phyloP scores from a whole-genome alignment of 257 asterid species.

The Primulina tabacum region DNA sequence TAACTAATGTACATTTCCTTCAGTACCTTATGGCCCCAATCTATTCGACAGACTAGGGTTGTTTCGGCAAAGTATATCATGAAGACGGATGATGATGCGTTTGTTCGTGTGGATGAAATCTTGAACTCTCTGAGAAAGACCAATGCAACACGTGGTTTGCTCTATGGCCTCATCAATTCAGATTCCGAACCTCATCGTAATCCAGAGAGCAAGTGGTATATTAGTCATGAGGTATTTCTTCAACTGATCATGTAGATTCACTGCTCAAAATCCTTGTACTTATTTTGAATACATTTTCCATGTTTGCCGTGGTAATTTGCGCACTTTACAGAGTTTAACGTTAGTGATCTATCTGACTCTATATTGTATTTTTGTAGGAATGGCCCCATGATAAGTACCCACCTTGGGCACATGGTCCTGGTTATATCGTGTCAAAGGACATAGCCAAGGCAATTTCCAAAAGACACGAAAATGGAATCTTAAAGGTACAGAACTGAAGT shows the following conservation, averaged over 20 bases:
- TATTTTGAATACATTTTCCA: background rate
- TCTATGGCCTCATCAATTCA: slow-evolving; percentile 85
- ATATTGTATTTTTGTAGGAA: slow-evolving; percentile 47
- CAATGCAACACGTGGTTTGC: slow-evolving; percentile 63
- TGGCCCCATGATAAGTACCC: slow-evolving; percentile 86
- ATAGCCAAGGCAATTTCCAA: slow-evolving; percentile 68
- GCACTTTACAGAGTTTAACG: too few species aligned
- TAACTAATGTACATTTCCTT: slow-evolving; percentile 22
- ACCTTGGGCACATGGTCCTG: slow-evolving; percentile 98
- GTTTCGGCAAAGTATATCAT: slow-evolving; percentile 78
- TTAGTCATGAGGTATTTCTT: slow-evolving; percentile 74
- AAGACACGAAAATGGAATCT: slow-evolving; percentile 52
- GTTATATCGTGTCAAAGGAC: slow-evolving; percentile 79
- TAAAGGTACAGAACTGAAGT: slow-evolving; percentile 49
- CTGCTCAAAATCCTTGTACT: background rate
- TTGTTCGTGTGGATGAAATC: slow-evolving; percentile 92
- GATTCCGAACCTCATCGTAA: slow-evolving; percentile 84
- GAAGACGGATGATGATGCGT: slow-evolving; percentile 99
- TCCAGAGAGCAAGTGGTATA: slow-evolving; percentile 93
- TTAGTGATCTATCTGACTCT: slow-evolving; percentile 19
- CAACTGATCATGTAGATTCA: slow-evolving; percentile 17
- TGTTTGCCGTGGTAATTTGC: background rate
- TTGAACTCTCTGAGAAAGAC: slow-evolving; percentile 54
- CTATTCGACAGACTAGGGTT: slow-evolving; percentile 74
- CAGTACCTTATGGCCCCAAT: slow-evolving; percentile 39